These are phyloP conservation scores for Didymella glomerata DNA, from an alignment of 2,329 filamentous ascomycete genomes.

Conservation along the genomic window DNA sequence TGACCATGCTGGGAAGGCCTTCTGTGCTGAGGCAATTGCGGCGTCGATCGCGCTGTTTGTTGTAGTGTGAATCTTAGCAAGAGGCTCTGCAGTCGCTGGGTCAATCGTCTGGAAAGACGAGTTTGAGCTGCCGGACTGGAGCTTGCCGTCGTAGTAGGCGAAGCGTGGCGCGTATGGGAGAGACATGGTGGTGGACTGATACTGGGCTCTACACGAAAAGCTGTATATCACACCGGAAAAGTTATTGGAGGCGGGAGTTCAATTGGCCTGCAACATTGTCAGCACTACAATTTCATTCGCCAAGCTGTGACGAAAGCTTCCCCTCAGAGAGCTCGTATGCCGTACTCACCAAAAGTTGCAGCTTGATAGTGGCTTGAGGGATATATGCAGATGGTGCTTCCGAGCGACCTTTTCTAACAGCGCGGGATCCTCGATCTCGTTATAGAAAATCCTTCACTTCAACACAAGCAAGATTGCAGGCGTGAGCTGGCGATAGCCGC, in stretches of 20 bases:
- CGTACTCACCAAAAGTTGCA: constrained; percentile 11
- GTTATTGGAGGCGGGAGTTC: not conserved
- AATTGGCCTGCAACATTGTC: constrained; percentile 3
- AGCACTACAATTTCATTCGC: not conserved
- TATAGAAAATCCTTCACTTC: constrained; percentile 13
- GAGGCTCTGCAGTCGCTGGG: constrained; percentile 72
- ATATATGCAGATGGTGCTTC: constrained; percentile 2
- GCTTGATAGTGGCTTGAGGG: constrained; percentile 11
- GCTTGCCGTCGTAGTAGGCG: constrained; percentile 78
- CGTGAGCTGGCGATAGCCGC: constrained; percentile 15
- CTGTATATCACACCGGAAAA: not conserved
- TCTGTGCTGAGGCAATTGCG: constrained; percentile 73
- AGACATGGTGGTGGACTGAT: constrained; percentile 33
- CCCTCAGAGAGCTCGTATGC: constrained; percentile 2
- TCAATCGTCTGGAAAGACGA: constrained; percentile 76
- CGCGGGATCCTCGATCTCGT: constrained; percentile 9
- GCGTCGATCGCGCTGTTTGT: constrained; percentile 73
- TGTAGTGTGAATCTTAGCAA: constrained; percentile 77
- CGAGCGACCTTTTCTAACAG: constrained; percentile 3
- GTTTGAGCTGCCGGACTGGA: constrained; percentile 67
- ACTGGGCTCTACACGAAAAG: not conserved
- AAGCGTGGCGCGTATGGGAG: constrained; percentile 63
- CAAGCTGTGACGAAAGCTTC: constrained; percentile 10
- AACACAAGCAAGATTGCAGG: constrained; percentile 12
- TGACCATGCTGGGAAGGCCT: constrained; percentile 80